These are phyloP conservation scores for Fusarium sp. DNA, from an alignment of 2,329 filamentous ascomycete genomes.

Conservation along the genomic window DNA sequence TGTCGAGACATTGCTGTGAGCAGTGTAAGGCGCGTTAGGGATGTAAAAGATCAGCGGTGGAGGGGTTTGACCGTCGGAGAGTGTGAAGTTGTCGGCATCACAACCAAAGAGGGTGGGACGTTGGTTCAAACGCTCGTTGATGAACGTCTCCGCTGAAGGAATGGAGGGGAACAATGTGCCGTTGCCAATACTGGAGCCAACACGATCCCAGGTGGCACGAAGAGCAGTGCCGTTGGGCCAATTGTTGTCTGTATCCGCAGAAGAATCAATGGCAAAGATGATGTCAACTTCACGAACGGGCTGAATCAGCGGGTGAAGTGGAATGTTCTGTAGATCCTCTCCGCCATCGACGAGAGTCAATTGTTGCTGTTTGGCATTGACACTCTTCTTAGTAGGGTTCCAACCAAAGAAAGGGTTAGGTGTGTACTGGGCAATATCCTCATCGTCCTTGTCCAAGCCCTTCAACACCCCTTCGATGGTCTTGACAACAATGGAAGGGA, in stretches of 20 bases:
- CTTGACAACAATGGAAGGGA: slow-evolving; percentile 59
- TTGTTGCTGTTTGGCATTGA: slow-evolving; percentile 60
- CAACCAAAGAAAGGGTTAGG: slow-evolving; percentile 73
- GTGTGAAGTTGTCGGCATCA: slow-evolving; percentile 61
- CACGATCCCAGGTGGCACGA: slow-evolving; percentile 70
- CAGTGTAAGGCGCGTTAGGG: slow-evolving; percentile 81
- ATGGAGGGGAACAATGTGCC: slow-evolving; percentile 72
- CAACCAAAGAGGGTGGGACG: slow-evolving; percentile 77
- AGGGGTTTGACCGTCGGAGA: slow-evolving; percentile 58
- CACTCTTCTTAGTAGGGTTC: slow-evolving; percentile 60
- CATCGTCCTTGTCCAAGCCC: slow-evolving; percentile 68
- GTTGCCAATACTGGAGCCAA: slow-evolving; percentile 63
- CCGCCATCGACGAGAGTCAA: slow-evolving; percentile 87
- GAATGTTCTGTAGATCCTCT: slow-evolving; percentile 84
- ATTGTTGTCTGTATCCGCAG: slow-evolving; percentile 69
- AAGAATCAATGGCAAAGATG: slow-evolving; percentile 75
- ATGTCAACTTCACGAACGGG: slow-evolving; percentile 69
- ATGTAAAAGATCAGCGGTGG: slow-evolving; percentile 87
- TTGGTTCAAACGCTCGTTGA: slow-evolving; percentile 71
- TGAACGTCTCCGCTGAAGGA: slow-evolving; percentile 68
- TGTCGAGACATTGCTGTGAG: slow-evolving; percentile 83
- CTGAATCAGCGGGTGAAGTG: slow-evolving; percentile 74
- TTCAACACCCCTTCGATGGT: slow-evolving; percentile 66
- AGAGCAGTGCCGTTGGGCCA: slow-evolving; percentile 75
- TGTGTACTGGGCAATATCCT: slow-evolving; percentile 82